Percentiles rank a stretch among this genome's conserved stretches.
These are phyloP conservation scores for Emmonsiellopsis sp. DNA, from an alignment of 2,329 filamentous ascomycete species.

Conservation along the genomic window DNA sequence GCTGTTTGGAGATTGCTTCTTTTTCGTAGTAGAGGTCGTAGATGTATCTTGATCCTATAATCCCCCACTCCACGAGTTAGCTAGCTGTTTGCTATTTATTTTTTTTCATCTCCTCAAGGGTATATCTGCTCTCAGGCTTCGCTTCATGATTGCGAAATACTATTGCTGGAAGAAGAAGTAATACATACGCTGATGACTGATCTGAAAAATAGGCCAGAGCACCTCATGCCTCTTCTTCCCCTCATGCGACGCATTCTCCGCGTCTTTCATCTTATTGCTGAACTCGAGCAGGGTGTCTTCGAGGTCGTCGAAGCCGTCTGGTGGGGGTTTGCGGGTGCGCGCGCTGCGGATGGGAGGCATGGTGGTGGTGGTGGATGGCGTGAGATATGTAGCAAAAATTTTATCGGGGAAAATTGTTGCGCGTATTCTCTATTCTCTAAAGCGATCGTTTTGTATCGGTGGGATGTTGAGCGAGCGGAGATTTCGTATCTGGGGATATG, in stretches of 20 bases:
- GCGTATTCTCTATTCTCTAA: background rate
- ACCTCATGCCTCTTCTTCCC: conserved; percentile 82
- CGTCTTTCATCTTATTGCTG: conserved; percentile 63
- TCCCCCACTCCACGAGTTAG: background rate
- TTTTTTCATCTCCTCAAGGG: no score
- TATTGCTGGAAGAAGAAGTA: no score
- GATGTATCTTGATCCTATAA: conserved; percentile 65
- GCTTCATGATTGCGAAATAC: no score
- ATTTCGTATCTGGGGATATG: no score
- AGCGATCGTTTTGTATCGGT: background rate
- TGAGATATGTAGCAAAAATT: background rate
- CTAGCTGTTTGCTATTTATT: background rate
- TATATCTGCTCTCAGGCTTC: no score
- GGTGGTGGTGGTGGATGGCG: background rate
- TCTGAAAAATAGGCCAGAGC: conserved; percentile 96
- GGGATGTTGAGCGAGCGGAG: no score
- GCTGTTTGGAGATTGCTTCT: conserved; percentile 80
- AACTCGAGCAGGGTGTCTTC: conserved; percentile 61
- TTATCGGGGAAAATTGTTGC: background rate
- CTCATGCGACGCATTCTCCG: conserved; percentile 75
- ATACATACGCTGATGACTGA: conserved; percentile 73
- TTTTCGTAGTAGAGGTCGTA: conserved; percentile 98
- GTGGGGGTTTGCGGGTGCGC: conserved; percentile 54
- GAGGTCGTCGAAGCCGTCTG: conserved; percentile 59
- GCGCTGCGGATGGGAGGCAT: conserved; percentile 56